These are phyloP conservation scores for Arachis monticola DNA, from an alignment of 331 rosid species.

Conservation along the genomic window DNA sequence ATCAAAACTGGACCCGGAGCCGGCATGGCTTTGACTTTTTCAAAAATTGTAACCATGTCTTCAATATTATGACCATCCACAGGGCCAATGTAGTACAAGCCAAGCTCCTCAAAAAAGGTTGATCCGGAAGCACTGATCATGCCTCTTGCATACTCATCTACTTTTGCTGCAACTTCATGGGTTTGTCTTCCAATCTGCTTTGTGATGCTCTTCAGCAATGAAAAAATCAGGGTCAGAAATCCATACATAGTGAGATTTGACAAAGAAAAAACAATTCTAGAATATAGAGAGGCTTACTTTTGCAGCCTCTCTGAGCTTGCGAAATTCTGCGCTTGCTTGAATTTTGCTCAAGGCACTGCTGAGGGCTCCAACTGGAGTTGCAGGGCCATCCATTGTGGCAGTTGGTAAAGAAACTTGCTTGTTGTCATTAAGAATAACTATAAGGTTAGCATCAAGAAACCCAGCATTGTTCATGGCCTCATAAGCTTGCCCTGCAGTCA, in stretches of 20 bases:
- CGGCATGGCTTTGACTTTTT: constrained; percentile 64
- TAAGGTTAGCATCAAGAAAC: constrained; percentile 65
- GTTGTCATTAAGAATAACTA: constrained; percentile 71
- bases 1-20: constrained; percentile 78
- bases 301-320: constrained; percentile 75
- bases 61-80: constrained; percentile 77
- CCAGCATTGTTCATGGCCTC: constrained; percentile 92
- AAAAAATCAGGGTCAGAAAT: constrained; percentile 38
- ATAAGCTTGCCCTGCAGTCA: constrained; percentile 89
- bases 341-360: constrained; percentile 65
- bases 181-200: constrained; percentile 68
- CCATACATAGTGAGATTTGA: constrained; percentile 12
- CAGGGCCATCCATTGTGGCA: constrained; percentile 85
- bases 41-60: constrained; percentile 64
- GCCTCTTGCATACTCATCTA: constrained; percentile 76
- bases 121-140: constrained; percentile 68
- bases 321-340: constrained; percentile 71
- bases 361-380: constrained; percentile 78
- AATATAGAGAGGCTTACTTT: constrained; percentile 56
- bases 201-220: constrained; percentile 50
- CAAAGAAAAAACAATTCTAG: constrained; percentile 1
- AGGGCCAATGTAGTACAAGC: constrained; percentile 80
- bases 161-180: constrained; percentile 77
- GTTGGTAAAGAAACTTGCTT: constrained; percentile 88
- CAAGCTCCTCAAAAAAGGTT: constrained; percentile 82